Evolutionary conservation across 2,329 filamentous ascomycete genomes (phyloP).

Genomic region (Talaromyces pinophilus): DNA sequence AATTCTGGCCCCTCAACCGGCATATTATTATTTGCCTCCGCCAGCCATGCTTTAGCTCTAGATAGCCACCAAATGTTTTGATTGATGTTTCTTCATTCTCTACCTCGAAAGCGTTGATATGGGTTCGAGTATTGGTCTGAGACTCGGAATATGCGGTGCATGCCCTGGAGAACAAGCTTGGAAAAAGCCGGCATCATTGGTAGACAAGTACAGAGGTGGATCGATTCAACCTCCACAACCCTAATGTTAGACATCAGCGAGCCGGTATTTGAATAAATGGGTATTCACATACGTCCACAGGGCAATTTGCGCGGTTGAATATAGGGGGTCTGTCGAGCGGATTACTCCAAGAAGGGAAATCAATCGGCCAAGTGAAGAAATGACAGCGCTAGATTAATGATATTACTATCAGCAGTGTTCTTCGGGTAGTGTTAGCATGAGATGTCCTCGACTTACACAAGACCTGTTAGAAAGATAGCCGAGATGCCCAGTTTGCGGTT

Average conservation of each 20-base stretch:
- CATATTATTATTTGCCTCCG: not conserved
- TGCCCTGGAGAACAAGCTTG: not conserved
- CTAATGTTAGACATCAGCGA: not conserved
- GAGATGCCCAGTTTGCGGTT: constrained; percentile 5
- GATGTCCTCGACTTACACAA: not conserved
- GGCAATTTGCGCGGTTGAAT: not conserved
- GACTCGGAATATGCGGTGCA: not conserved
- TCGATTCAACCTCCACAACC: not conserved
- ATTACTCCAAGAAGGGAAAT: not conserved
- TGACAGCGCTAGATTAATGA: not conserved
- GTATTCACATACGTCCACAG: constrained; percentile 8
- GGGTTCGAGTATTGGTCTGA: not conserved
- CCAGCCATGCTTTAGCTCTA: not conserved
- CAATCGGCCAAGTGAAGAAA: constrained; percentile 1
- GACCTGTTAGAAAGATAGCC: constrained; percentile 1
- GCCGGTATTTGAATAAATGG: not conserved
- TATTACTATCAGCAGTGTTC: not conserved
- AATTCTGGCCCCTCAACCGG: no score
- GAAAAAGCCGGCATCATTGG: not conserved
- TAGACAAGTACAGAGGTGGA: constrained; percentile 1
- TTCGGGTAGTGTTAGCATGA: not conserved
- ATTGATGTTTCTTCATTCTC: not conserved
- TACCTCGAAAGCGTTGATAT: not conserved
- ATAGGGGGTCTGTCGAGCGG: not conserved
- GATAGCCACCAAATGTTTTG: not conserved